Evolutionary conservation across 2,329 filamentous ascomycete genomes (phyloP).

Genomic region (Sporothrix mexicana): DNA sequence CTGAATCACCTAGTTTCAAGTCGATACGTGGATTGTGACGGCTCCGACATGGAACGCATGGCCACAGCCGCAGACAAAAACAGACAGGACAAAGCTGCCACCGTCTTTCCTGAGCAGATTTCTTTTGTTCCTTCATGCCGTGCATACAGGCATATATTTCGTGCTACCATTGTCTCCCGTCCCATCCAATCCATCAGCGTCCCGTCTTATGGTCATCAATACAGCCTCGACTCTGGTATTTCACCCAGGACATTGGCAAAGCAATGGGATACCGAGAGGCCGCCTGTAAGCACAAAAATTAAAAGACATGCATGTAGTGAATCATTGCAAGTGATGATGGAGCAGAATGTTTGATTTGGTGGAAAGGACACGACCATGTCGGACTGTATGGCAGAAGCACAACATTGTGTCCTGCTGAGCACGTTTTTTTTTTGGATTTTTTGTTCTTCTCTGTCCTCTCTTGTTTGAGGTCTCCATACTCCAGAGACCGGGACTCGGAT

Average conservation of each 20-base stretch:
- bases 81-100: not conserved
- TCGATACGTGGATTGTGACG: not conserved
- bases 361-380: not conserved
- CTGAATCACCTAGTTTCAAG: no score
- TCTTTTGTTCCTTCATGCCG: not conserved
- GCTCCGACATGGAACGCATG: no score
- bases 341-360: no score
- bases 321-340: no score
- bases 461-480: no score
- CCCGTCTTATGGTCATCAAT: no score
- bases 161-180: not conserved
- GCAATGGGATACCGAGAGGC: not conserved
- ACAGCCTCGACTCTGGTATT: no score
- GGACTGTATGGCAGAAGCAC: not conserved
- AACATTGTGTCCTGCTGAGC: conserved; percentile 5
- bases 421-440: not conserved
- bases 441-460: no score
- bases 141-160: not conserved
- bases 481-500: conserved; percentile 14
- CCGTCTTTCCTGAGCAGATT: not conserved
- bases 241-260: no score
- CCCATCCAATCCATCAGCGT: no score
- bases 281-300: not conserved
- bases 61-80: no score
- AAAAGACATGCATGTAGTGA: not conserved